A percentile compares a stretch with the other conserved stretches of the same genome.
Conservation (phyloP, 768 basidiomycete species). For the Thelephora ganbajun region DNA sequence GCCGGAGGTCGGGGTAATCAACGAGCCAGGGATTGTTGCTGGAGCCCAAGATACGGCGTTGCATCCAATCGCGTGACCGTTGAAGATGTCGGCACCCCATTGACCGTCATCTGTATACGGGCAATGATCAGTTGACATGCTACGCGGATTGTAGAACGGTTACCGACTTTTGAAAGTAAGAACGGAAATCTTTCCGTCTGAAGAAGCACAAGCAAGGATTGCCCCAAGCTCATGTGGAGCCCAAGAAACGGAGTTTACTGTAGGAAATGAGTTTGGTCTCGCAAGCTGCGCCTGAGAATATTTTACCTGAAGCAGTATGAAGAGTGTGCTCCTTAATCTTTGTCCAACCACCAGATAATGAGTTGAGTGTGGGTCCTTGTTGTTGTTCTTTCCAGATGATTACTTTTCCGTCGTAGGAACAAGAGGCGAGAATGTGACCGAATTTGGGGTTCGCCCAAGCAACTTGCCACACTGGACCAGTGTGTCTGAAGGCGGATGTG, state of each 20-base stretch:
- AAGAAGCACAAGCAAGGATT: conserved; percentile 91
- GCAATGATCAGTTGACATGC: not conserved
- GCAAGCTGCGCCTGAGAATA: conserved; percentile 3
- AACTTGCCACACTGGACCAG: conserved; percentile 96
- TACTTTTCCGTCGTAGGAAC: conserved; percentile 96
- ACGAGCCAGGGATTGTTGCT: conserved; percentile 72
- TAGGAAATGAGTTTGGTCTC: not conserved
- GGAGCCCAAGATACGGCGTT: conserved; percentile 98
- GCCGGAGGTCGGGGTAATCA: conserved; percentile 55
- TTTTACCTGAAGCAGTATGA: conserved; percentile 86
- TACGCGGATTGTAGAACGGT: too few relatives aligned
- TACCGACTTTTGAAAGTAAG: conserved; percentile 90
- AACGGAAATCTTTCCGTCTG: conserved; percentile 94
- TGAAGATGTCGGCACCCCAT: conserved; percentile 90
- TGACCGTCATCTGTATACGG: conserved; percentile 73
- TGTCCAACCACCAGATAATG: conserved; percentile 53
- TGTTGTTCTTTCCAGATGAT: conserved; percentile 94
- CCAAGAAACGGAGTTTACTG: conserved; percentile 97
- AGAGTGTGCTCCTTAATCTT: conserved; percentile 93
- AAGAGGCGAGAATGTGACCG: conserved; percentile 93
- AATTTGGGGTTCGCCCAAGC: conserved; percentile 98
- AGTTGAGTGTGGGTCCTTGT: conserved; percentile 16
- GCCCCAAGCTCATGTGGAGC: conserved; percentile 98
- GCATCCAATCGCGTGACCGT: conserved; percentile 91
- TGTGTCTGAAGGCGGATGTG: conserved; percentile 45